Evolutionary conservation across 208 protist species (phyloP).

Genomic region (Acanthamoeba lenticulata): DNA sequence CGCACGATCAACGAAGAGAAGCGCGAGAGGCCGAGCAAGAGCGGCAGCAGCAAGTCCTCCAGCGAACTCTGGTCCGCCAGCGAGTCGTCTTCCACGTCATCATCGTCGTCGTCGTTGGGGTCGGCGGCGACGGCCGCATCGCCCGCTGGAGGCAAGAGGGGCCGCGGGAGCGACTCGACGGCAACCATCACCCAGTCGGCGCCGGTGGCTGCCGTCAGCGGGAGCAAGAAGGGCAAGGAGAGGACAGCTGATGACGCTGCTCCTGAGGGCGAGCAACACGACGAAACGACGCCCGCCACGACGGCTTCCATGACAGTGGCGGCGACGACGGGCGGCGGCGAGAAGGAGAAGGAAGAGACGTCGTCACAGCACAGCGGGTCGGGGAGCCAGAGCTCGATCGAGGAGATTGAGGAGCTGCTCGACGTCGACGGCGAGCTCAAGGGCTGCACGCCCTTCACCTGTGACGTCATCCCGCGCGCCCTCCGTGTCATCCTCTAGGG

Average conservation of each 20-base stretch:
- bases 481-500: constrained; percentile 6
- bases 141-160: neutral
- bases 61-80: neutral
- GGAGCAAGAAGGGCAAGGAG: neutral
- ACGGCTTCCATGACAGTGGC: neutral
- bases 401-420: constrained; percentile 10
- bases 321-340: too few relatives aligned
- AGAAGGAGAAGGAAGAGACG: too few relatives aligned
- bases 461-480: neutral
- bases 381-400: neutral
- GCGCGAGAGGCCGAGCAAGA: neutral
- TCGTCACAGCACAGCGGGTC: neutral
- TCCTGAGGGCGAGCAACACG: neutral
- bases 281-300: too few relatives aligned
- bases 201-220: neutral
- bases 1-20: neutral
- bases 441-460: constrained; percentile 24
- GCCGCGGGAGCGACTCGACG: neutral
- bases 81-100: too few relatives aligned
- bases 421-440: constrained; percentile 62
- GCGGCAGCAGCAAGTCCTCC: neutral
- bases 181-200: too few relatives aligned
- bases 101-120: too few relatives aligned
- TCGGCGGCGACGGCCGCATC: too few relatives aligned
- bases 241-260: neutral